phyloP scores from a whole-genome alignment of 306 rosid genomes.

The Prinsepia uniflora region DNA sequence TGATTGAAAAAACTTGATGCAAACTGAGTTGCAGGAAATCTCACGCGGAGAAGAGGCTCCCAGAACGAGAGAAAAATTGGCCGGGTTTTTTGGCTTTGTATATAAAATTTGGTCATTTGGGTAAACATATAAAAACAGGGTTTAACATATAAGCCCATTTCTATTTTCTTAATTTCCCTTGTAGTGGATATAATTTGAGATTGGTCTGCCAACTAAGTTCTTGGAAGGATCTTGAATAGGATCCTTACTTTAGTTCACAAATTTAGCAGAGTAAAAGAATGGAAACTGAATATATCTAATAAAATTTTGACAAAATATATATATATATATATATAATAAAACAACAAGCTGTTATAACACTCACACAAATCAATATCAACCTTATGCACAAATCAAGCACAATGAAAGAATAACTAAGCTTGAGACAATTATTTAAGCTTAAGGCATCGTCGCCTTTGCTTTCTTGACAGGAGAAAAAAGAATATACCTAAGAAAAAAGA shows the following conservation, averaged over 20 bases:
- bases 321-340: constrained; percentile 11
- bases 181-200: background rate
- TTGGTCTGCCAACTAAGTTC: background rate
- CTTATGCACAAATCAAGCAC: constrained; percentile 42
- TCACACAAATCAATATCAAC: constrained; percentile 22
- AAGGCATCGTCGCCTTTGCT: constrained; percentile 2
- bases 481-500: background rate
- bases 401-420: constrained; percentile 17
- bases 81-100: too few relatives aligned
- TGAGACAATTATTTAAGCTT: constrained; percentile 32
- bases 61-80: too few relatives aligned
- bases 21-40: too few relatives aligned
- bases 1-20: too few relatives aligned
- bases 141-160: too few relatives aligned
- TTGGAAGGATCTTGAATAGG: background rate
- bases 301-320: too few relatives aligned
- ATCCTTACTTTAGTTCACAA: background rate
- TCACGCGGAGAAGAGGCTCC: too few relatives aligned
- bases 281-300: background rate
- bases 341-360: constrained; percentile 48
- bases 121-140: too few relatives aligned
- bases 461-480: too few relatives aligned
- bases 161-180: background rate
- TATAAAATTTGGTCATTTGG: too few relatives aligned
- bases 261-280: background rate